Evolutionary conservation across 768 basidiomycete genomes (phyloP).

Genomic region (Leccinum incarnatum): DNA sequence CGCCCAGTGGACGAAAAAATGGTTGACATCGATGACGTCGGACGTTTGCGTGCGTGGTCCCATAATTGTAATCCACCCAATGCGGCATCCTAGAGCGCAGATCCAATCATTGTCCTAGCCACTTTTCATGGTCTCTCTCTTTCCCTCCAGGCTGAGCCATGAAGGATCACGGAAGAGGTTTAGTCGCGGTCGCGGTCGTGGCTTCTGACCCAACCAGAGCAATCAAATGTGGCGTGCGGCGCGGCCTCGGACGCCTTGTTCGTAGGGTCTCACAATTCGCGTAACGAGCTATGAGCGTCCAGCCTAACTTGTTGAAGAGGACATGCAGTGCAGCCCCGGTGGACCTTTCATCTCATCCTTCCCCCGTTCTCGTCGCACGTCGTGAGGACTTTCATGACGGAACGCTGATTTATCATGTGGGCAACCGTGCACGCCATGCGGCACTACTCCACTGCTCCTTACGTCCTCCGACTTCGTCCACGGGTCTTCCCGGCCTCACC

Average conservation of each 20-base stretch:
- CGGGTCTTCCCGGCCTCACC: not conserved
- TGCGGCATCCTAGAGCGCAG: not conserved
- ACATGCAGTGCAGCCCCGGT: not conserved
- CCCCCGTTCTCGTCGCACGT: not conserved
- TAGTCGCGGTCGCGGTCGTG: not conserved
- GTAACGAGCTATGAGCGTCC: not conserved
- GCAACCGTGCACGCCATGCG: not conserved
- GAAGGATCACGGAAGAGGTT: not conserved
- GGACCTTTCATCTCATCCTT: not conserved
- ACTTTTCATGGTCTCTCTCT: not conserved
- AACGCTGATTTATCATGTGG: not conserved
- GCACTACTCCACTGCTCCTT: not conserved
- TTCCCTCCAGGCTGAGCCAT: not conserved
- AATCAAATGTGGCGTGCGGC: not conserved
- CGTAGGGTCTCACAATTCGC: not conserved
- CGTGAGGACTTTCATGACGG: not conserved
- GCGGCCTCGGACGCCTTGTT: not conserved
- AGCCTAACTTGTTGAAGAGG: not conserved
- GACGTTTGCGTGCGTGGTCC: not conserved
- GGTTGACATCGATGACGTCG: not conserved
- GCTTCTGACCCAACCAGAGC: not conserved
- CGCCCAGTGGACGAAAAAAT: not conserved
- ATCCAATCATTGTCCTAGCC: not conserved
- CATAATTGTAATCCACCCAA: not conserved
- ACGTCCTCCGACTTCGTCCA: not conserved